phyloP scores from a whole-genome alignment of 352 stramenopile genomes.

The Globisporangium nagaii region DNA sequence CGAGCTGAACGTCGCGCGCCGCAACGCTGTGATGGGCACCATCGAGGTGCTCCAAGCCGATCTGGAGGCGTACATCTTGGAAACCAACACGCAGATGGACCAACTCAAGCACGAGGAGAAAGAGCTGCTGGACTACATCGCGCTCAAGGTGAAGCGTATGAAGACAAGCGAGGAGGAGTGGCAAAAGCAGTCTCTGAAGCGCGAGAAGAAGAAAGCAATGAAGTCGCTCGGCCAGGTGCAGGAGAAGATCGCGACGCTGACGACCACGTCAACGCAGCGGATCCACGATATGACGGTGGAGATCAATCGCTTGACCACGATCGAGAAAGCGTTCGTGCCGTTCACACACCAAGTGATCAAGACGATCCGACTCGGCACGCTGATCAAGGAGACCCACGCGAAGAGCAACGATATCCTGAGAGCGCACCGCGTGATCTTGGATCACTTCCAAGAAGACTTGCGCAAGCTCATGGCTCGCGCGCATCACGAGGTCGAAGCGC shows the following conservation, averaged over 20 bases:
- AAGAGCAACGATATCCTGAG: constrained; percentile 35
- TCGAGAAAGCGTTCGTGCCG: constrained; percentile 71
- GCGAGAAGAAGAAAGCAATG: constrained; percentile 75
- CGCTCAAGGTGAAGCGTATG: constrained; percentile 71
- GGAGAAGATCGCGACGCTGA: constrained; percentile 35
- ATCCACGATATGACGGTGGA: constrained; percentile 67
- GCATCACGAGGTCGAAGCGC: constrained; percentile 36
- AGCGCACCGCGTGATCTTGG: constrained; percentile 36
- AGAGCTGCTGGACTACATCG: constrained; percentile 70
- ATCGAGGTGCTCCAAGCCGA: constrained; percentile 47
- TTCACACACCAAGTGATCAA: constrained; percentile 73
- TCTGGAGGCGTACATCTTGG: constrained; percentile 47
- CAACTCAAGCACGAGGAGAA: constrained; percentile 48
- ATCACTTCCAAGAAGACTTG: constrained; percentile 55
- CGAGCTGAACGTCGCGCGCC: constrained; percentile 57
- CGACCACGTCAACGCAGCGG: constrained; percentile 35
- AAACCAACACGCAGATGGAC: constrained; percentile 66
- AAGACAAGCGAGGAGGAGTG: constrained; percentile 74
- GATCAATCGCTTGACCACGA: constrained; percentile 45
- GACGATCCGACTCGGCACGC: constrained; percentile 27
- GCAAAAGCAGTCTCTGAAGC: constrained; percentile 78
- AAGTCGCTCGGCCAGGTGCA: constrained; percentile 55
- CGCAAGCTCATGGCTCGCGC: constrained; percentile 44
- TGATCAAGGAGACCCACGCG: constrained; percentile 34
- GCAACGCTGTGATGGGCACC: constrained; percentile 45